A percentile compares a stretch with the other conserved stretches of the same genome.
phyloP scores from a whole-genome alignment of 192 early-diverging fungal species.

The Phlyctochytrium arcticum region DNA sequence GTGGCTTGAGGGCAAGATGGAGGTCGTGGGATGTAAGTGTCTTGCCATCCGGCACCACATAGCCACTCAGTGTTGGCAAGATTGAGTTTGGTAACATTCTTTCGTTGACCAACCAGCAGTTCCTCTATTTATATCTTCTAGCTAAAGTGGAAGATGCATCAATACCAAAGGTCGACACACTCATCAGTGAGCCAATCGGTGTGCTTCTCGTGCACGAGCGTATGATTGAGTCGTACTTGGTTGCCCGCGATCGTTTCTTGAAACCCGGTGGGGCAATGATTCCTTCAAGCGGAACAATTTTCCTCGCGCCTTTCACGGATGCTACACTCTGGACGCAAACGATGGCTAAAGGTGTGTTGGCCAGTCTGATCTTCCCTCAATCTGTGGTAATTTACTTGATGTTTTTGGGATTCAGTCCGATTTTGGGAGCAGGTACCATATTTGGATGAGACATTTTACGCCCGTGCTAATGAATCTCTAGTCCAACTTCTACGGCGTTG shows the following conservation, averaged over 20 bases:
- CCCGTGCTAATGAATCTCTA: neutral
- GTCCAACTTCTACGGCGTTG: constrained; percentile 84
- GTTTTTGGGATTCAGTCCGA: constrained; percentile 34
- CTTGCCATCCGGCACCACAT: neutral
- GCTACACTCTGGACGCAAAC: constrained; percentile 85
- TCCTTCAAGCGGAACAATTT: constrained; percentile 85
- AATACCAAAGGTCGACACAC: constrained; percentile 84
- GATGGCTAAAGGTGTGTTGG: constrained; percentile 81
- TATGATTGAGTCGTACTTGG: constrained; percentile 88
- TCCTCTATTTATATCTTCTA: constrained; percentile 9
- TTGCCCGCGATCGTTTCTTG: constrained; percentile 83
- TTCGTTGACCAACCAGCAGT: constrained; percentile 7
- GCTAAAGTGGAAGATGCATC: constrained; percentile 81
- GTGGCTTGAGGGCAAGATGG: constrained; percentile 74
- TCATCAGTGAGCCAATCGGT: constrained; percentile 96
- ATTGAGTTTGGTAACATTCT: too few relatives aligned
- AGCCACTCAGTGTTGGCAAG: too few relatives aligned
- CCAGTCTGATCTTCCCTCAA: neutral
- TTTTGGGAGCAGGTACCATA: constrained; percentile 74
- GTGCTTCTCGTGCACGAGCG: constrained; percentile 96
- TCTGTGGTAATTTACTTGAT: neutral
- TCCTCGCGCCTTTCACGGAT: constrained; percentile 74
- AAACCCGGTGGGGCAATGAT: constrained; percentile 91
- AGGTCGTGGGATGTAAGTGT: constrained; percentile 69
- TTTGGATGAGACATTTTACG: too few relatives aligned